phyloP scores from a whole-genome alignment of 2,329 filamentous ascomycete species.

The Aurifilum marmelostoma region DNA sequence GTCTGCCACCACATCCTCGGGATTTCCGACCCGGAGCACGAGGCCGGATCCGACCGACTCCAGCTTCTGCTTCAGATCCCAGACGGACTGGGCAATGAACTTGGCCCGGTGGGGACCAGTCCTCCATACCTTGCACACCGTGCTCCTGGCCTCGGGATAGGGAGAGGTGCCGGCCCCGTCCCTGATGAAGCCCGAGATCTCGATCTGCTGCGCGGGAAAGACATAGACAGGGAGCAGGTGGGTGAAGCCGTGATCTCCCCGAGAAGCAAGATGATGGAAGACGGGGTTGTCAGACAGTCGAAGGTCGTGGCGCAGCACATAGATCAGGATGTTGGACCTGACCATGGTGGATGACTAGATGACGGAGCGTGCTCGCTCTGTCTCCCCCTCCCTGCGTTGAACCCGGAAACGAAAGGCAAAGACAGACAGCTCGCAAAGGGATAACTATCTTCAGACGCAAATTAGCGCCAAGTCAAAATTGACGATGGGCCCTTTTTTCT shows the following conservation, averaged over 20 bases:
- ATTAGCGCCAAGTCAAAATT: background rate
- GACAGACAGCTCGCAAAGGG: background rate
- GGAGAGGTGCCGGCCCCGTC: conserved; percentile 57
- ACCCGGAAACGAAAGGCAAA: background rate
- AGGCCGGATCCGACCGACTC: conserved; percentile 64
- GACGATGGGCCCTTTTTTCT: background rate
- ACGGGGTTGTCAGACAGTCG: conserved; percentile 76
- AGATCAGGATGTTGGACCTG: conserved; percentile 62
- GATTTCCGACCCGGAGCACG: conserved; percentile 64
- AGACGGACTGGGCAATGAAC: conserved; percentile 73
- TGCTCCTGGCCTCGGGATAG: conserved; percentile 69
- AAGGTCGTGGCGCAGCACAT: conserved; percentile 73
- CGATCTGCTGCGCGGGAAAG: conserved; percentile 71
- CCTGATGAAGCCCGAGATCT: conserved; percentile 73
- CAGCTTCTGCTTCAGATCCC: conserved; percentile 69
- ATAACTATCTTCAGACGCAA: background rate
- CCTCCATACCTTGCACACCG: conserved; percentile 70
- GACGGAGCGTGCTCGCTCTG: background rate
- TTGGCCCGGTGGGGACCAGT: conserved; percentile 73
- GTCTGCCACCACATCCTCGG: conserved; percentile 61
- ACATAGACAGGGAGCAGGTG: conserved; percentile 74
- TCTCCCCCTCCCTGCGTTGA: background rate
- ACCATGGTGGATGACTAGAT: conserved; percentile 33
- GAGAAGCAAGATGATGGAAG: conserved; percentile 59
- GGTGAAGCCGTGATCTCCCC: conserved; percentile 58